These are phyloP conservation scores for Jasminum sambac DNA, from an alignment of 257 asterid species.

Conservation along the genomic window DNA sequence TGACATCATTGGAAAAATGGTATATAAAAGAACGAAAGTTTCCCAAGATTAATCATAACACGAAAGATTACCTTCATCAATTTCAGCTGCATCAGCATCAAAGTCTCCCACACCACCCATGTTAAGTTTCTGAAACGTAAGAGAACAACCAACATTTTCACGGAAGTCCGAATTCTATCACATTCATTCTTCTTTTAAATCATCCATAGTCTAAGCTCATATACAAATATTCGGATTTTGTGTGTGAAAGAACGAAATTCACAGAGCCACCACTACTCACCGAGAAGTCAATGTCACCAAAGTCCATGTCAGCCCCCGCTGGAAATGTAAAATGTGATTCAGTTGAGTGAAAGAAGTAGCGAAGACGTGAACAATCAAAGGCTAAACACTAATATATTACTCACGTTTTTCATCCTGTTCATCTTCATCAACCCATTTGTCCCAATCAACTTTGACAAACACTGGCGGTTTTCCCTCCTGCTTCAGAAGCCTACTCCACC, in stretches of 20 bases:
- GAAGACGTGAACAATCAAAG: neutral
- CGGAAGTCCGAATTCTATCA: neutral
- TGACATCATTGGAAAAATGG: neutral
- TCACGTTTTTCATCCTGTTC: slow-evolving; percentile 53
- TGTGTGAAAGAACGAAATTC: neutral
- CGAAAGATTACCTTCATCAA: slow-evolving; percentile 32
- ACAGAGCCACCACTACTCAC: slow-evolving; percentile 33
- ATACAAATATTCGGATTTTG: neutral
- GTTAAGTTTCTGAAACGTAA: slow-evolving; percentile 42
- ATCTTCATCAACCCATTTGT: slow-evolving; percentile 86
- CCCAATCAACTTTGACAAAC: slow-evolving; percentile 82
- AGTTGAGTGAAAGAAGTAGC: neutral
- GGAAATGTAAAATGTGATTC: slow-evolving; percentile 24
- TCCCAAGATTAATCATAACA: no score
- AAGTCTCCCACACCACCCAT: slow-evolving; percentile 43
- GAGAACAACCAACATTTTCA: neutral
- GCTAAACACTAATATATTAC: neutral
- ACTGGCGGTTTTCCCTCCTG: slow-evolving; percentile 58
- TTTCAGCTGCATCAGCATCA: slow-evolving; percentile 36
- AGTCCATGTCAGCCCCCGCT: slow-evolving; percentile 47
- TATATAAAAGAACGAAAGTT: no score
- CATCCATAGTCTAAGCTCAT: neutral
- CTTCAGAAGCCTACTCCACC: slow-evolving; percentile 74
- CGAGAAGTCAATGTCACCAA: slow-evolving; percentile 53
- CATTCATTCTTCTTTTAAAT: neutral